phyloP scores from a whole-genome alignment of 2,329 filamentous ascomycete genomes.

The Immersiporthe knoxdaviesiana region DNA sequence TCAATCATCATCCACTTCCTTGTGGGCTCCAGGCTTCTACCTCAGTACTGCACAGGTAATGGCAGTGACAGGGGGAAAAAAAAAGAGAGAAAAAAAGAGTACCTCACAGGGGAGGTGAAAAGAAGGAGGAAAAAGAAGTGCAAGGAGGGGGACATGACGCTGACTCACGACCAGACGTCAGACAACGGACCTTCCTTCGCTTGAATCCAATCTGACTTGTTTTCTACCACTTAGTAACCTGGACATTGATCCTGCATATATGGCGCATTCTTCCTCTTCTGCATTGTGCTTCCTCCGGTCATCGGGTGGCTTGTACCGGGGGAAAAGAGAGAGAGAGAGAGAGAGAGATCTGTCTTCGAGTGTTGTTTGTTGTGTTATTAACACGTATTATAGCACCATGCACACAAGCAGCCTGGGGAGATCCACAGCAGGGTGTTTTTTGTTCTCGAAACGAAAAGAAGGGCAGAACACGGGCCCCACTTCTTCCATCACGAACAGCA shows the following conservation, averaged over 20 bases:
- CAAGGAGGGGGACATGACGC: background rate
- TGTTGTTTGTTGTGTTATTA: background rate
- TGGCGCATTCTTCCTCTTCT: background rate
- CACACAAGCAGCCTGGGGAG: background rate
- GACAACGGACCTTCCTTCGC: background rate
- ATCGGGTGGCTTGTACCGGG: background rate
- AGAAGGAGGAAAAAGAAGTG: background rate
- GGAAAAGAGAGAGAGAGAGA: background rate
- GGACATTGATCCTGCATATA: background rate
- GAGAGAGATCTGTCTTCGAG: background rate
- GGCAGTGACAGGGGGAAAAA: background rate
- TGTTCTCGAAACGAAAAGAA: slow-evolving; percentile 8
- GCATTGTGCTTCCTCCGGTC: background rate
- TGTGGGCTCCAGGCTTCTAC: background rate
- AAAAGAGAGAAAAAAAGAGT: background rate
- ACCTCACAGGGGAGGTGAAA: too few relatives aligned
- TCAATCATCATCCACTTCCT: slow-evolving; percentile 1
- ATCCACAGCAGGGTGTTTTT: slow-evolving; percentile 3
- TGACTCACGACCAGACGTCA: background rate
- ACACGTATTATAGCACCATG: background rate
- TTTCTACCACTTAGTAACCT: too few relatives aligned
- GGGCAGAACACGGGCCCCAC: background rate
- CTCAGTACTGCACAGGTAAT: background rate
- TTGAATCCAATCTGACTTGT: background rate
- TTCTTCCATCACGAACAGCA: background rate